Evolutionary conservation across 495 filamentous ascomycete genomes (phyloP), one percentile per base, ranked within the genome.

Genomic region (Terfezia boudieri): DNA sequence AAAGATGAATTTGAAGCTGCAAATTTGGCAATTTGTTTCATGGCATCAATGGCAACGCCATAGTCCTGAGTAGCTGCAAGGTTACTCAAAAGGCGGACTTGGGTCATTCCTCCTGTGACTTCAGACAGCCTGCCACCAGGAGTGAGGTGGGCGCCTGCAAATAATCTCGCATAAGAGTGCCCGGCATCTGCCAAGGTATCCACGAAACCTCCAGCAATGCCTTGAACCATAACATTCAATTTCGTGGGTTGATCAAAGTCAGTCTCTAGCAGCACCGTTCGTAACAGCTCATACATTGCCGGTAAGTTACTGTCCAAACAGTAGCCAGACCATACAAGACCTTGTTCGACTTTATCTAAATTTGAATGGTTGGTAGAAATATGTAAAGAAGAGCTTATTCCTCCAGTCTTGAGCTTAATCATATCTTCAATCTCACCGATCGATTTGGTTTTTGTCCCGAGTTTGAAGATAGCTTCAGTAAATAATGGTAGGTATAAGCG

Each of bases 341-440:
- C 89, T 69, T 98, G 90, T 20, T 74, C 77, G 17, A 76, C 81
- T 56, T 74, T 69, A 4, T 72, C 73, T 49, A 86, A 74, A 53
- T 87, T 76, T 10, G 70, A 74, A 8, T 89, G 85, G 11, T 78
- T 83, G 0, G 88, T 76, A 1, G 83, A 75, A 22, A 83, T 72
- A 69, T 88, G 78, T 55, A 90, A 86, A 0, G 79, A 77, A 23
- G 85, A 79, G 9, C 76, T 81, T 11, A 98, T 74, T 11, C 90
- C 90, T n/a, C 90, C 90, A 6, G 89, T 98, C 68, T 93, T 94
- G 11, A 95, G 71, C 61, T 94, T 95, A 62, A 96, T 95, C 43
- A 85, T 68, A 64, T 95, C 90, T 66, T 98, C 90, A 46, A 94
- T 75, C 64, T 95, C 76, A 65, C 94, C 92, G 85, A 94, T 94